Evolutionary conservation across 2,329 filamentous ascomycete species (phyloP).

Genomic region (Aspergillus pseudoglaucus): DNA sequence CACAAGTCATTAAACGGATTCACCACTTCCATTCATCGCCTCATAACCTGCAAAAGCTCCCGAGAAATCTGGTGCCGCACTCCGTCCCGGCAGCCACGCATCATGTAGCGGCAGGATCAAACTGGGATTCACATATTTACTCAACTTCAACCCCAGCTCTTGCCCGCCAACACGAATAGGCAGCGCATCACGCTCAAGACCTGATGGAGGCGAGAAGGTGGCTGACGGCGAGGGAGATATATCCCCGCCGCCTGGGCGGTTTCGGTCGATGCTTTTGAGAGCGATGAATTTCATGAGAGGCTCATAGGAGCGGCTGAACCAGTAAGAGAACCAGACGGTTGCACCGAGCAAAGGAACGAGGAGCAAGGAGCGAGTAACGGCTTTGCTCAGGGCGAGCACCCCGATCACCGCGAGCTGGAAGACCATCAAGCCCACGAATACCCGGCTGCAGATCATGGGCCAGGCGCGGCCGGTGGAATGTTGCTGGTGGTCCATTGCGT

Average conservation of each 20-base stretch:
- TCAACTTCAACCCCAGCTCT: slow-evolving; percentile 34
- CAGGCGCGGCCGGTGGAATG: slow-evolving; percentile 74
- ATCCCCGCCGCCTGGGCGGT: slow-evolving; percentile 43
- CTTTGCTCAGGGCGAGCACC: slow-evolving; percentile 67
- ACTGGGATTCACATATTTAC: slow-evolving; percentile 44
- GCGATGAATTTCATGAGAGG: slow-evolving; percentile 91
- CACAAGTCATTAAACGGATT: neutral
- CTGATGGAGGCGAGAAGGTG: slow-evolving; percentile 35
- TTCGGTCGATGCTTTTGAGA: slow-evolving; percentile 69
- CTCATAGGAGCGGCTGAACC: slow-evolving; percentile 73
- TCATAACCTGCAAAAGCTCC: neutral
- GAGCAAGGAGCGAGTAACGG: slow-evolving; percentile 65
- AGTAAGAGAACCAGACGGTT: slow-evolving; percentile 84
- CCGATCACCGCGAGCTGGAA: slow-evolving; percentile 91
- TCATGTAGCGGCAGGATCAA: slow-evolving; percentile 39
- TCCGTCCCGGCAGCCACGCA: slow-evolving; percentile 36
- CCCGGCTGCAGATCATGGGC: slow-evolving; percentile 92
- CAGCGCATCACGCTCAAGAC: slow-evolving; percentile 39
- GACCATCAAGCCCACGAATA: slow-evolving; percentile 76
- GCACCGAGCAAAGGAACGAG: slow-evolving; percentile 69
- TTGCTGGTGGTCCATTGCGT: slow-evolving; percentile 89
- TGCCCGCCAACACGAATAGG: slow-evolving; percentile 35
- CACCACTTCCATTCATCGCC: neutral
- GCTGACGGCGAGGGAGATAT: slow-evolving; percentile 31
- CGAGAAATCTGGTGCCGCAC: neutral